Evolutionary conservation across 352 stramenopile genomes (phyloP).

Genomic region (Pythium guiyangense): DNA sequence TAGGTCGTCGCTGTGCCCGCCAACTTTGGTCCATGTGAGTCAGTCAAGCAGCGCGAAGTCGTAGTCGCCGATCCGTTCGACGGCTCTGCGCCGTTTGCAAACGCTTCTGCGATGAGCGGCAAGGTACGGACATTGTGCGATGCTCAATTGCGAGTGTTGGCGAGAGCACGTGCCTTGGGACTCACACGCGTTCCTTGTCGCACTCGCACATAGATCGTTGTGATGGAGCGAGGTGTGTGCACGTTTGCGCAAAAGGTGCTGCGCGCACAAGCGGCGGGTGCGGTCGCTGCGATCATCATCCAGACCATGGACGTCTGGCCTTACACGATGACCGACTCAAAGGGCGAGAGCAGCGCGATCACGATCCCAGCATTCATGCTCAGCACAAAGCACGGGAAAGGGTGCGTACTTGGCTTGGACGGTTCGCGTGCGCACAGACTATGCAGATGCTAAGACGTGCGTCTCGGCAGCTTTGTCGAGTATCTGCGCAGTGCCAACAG

Average conservation of each 20-base stretch:
- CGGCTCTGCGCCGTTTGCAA: conserved; percentile 36
- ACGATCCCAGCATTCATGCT: conserved; percentile 80
- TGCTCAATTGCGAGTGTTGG: neutral
- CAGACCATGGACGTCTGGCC: conserved; percentile 75
- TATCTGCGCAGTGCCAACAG: conserved; percentile 33
- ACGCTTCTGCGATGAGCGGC: conserved; percentile 29
- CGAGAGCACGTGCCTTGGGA: neutral
- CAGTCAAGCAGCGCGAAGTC: conserved; percentile 31
- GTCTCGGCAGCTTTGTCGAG: conserved; percentile 40
- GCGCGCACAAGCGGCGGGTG: conserved; percentile 52
- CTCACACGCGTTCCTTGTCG: neutral
- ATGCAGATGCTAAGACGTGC: neutral
- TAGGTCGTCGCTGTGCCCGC: conserved; percentile 67
- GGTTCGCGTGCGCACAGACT: neutral
- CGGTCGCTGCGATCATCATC: conserved; percentile 56
- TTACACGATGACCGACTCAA: conserved; percentile 83
- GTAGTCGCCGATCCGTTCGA: conserved; percentile 61
- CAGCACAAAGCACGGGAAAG: conserved; percentile 58
- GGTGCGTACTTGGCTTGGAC: conserved; percentile 20
- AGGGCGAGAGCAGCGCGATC: conserved; percentile 47
- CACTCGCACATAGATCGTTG: conserved; percentile 36
- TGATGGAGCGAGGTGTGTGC: conserved; percentile 65
- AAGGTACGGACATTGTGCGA: conserved; percentile 23
- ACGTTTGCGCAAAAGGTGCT: conserved; percentile 76
- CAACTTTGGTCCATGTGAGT: conserved; percentile 75